A percentile compares a stretch with the other conserved stretches of the same genome.
These are phyloP conservation scores for Elsinoe australis DNA, from an alignment of 2,329 filamentous ascomycete genomes.

Conservation along the genomic window DNA sequence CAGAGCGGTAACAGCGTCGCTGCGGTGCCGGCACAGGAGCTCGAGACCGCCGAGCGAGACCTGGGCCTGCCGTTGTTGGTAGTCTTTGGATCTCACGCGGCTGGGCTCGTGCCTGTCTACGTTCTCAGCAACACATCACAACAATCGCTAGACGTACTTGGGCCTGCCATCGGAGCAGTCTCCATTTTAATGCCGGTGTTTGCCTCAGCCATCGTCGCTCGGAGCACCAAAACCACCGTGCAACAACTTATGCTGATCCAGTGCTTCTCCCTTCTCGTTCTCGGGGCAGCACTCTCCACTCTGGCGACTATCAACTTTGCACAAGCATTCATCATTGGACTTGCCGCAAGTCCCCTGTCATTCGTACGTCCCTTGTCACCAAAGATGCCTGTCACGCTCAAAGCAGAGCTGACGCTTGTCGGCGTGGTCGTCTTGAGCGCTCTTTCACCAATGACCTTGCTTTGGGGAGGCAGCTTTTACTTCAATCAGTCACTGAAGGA, in stretches of 20 bases:
- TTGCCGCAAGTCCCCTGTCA: constrained; percentile 70
- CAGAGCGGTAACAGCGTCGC: constrained; percentile 31
- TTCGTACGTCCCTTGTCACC: constrained; percentile 49
- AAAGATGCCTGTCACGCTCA: constrained; percentile 4
- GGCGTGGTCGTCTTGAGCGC: constrained; percentile 16
- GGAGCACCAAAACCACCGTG: constrained; percentile 44
- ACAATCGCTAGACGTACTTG: constrained; percentile 14
- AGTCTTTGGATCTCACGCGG: constrained; percentile 64
- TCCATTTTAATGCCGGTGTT: constrained; percentile 26
- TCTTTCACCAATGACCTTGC: constrained; percentile 17
- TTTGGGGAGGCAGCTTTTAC: constrained; percentile 16
- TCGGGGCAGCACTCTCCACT: constrained; percentile 85
- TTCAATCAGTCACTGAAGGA: constrained; percentile 15
- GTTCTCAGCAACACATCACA: constrained; percentile 55
- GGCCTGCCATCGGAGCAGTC: constrained; percentile 6
- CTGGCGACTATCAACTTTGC: constrained; percentile 96
- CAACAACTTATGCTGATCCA: constrained; percentile 75
- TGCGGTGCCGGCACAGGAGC: constrained; percentile 33
- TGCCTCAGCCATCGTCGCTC: constrained; percentile 27
- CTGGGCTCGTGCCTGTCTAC: constrained; percentile 74
- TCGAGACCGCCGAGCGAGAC: constrained; percentile 50
- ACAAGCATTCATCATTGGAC: constrained; percentile 73
- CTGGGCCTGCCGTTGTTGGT: constrained; percentile 66
- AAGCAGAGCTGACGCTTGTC: constrained; percentile 14
- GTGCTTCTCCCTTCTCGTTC: constrained; percentile 82